These are phyloP conservation scores for Mycena filopes DNA, from an alignment of 768 basidiomycete species.

Conservation along the genomic window DNA sequence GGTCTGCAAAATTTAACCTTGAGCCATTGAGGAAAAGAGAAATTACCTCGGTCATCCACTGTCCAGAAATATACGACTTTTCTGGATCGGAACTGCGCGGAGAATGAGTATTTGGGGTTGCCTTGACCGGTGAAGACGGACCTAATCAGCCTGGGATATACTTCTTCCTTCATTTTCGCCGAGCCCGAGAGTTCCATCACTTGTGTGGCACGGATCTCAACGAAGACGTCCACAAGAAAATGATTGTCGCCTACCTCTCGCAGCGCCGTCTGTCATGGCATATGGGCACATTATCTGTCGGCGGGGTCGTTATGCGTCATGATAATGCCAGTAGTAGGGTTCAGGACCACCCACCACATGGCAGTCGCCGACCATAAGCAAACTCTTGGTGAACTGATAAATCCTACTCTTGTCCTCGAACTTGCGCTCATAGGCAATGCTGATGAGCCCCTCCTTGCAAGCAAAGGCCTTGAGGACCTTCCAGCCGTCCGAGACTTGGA, in stretches of 20 bases:
- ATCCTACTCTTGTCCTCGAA: constrained; percentile 69
- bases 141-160: constrained; percentile 73
- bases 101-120: neutral
- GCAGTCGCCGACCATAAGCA: constrained; percentile 70
- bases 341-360: constrained; percentile 49
- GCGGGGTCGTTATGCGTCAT: neutral
- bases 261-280: constrained; percentile 84
- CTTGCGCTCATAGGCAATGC: constrained; percentile 74
- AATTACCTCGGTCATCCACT: constrained; percentile 85
- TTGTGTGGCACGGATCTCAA: constrained; percentile 1
- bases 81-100: constrained; percentile 66
- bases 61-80: constrained; percentile 75
- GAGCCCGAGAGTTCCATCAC: constrained; percentile 77
- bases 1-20: constrained; percentile 35
- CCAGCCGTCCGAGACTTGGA: constrained; percentile 82
- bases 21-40: constrained; percentile 2
- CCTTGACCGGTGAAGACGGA: constrained; percentile 31
- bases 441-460: constrained; percentile 73
- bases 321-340: neutral
- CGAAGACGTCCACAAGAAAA: neutral
- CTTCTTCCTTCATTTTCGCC: constrained; percentile 63
- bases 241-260: constrained; percentile 55
- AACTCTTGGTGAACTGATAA: constrained; percentile 73
- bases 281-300: constrained; percentile 74
- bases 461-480: constrained; percentile 68